Base-by-base conservation (phyloP, 768 basidiomycete genomes). In the Omphalotus guepiniiformis region DNA sequence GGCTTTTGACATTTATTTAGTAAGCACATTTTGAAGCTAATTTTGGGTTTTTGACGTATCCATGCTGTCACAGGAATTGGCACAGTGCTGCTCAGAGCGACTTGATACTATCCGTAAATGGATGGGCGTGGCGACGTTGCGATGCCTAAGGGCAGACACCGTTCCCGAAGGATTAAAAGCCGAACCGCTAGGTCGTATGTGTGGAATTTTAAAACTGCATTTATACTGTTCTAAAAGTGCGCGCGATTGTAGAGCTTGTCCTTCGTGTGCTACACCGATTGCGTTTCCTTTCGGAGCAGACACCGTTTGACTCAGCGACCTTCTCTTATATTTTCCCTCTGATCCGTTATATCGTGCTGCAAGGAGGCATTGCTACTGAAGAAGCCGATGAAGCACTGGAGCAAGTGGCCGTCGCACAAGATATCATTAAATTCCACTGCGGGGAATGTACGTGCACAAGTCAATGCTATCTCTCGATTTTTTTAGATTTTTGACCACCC, bases 231-330 rank as follows among this genome's bases (percentile, higher is more conserved):
- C 27, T n/a, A n/a, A n/a, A n/a, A n/a, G n/a, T n/a, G n/a, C n/a
- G n/a, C n/a, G n/a, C n/a, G n/a, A n/a, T n/a, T 35, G 19, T 48
- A 93, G 93, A 73, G 5, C 70, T 97, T 26, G 74, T 94, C 21
- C 70, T 89, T 38, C 88, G 96, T 22, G 83, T 98, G 1, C 71
- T 99, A 2, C 88, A 95, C 61, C 82, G 89, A 16, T 63, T 98
- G 0, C 82, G 88, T 16, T 85, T 78, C 49, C 70, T 94, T 3
- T 83, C 90, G 0, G 89, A 94, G 52, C 85, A 90, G 53, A 67
- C 78, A 1, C 81, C 92, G 0, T 85, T 97, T 42, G 91, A 95
- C 59, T 76, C 85, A 1, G 81, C 89, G 2, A 93, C 93, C 0
- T 95, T 89, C 64, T 81, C 88, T 0, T 90, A 93, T 54, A 66